Evolutionary conservation across 768 basidiomycete genomes (phyloP).

Genomic region (Tulasnella sp.): DNA sequence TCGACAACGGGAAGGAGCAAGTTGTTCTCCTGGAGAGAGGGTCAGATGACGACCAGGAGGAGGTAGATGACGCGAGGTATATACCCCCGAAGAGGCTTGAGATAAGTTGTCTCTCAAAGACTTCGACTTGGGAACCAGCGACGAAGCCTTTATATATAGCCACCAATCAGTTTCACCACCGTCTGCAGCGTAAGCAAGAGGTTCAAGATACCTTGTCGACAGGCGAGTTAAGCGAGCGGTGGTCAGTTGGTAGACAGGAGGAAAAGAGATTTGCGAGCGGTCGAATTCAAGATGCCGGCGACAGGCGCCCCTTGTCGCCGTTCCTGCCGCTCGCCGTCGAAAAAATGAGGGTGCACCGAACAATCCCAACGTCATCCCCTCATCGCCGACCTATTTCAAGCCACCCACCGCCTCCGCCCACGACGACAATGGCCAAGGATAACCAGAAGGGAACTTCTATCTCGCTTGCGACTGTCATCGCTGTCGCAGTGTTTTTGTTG

Average conservation of each 20-base stretch:
- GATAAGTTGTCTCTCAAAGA: slow-evolving; percentile 1
- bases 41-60: slow-evolving; percentile 3
- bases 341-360: neutral
- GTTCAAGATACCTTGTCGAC: neutral
- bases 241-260: neutral
- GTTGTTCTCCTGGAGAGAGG: neutral
- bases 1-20: neutral
- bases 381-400: neutral
- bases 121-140: neutral
- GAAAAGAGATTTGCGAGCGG: neutral
- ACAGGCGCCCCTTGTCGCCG: slow-evolving; percentile 1
- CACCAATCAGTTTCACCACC: neutral
- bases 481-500: neutral
- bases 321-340: neutral
- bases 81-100: neutral
- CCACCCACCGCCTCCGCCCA: neutral
- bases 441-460: neutral
- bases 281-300: neutral
- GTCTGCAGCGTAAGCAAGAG: neutral
- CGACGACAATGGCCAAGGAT: neutral
- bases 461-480: neutral
- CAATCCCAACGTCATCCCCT: neutral
- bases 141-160: neutral
- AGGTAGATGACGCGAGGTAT: neutral
- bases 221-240: neutral